phyloP scores from a whole-genome alignment of 768 basidiomycete species.

The Hericium alpestre region DNA sequence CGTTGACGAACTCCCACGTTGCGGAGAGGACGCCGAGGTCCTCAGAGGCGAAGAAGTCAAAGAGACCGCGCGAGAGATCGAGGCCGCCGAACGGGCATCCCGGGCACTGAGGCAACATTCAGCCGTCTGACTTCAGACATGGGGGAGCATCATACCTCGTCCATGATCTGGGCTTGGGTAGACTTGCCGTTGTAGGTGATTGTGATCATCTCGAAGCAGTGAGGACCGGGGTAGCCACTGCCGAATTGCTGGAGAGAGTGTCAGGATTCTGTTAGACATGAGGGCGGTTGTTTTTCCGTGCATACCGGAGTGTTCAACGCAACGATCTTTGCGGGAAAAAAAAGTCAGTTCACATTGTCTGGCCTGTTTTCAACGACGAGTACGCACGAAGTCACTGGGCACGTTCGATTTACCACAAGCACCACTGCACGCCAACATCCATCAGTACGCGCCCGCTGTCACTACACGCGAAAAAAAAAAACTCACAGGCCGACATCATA shows the following conservation, averaged over 20 bases:
- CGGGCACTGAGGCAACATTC: slow-evolving; percentile 23
- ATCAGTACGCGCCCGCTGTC: neutral
- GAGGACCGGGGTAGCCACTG: slow-evolving; percentile 47
- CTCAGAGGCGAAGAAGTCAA: slow-evolving; percentile 27
- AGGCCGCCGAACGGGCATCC: slow-evolving; percentile 30
- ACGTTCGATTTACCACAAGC: slow-evolving; percentile 2
- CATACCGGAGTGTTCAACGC: slow-evolving; percentile 4
- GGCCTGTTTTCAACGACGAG: no score
- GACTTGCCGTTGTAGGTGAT: slow-evolving; percentile 55
- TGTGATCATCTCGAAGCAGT: slow-evolving; percentile 52
- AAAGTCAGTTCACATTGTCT: neutral
- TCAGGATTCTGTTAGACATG: neutral
- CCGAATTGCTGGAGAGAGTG: slow-evolving; percentile 37
- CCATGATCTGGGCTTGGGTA: slow-evolving; percentile 46
- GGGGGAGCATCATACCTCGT: slow-evolving; percentile 34
- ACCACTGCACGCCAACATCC: neutral
- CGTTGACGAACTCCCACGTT: slow-evolving; percentile 26
- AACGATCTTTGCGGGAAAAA: slow-evolving; percentile 2
- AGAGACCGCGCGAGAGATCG: slow-evolving; percentile 38
- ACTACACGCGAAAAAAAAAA: neutral
- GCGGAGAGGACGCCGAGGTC: slow-evolving; percentile 27
- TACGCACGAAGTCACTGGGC: neutral
- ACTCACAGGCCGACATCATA: slow-evolving; percentile 10
- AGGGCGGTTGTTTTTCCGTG: no score
- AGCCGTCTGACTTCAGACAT: no score